Evolutionary conservation across 129 eudicot species (phyloP).

Genomic region (Apium graveolens): DNA sequence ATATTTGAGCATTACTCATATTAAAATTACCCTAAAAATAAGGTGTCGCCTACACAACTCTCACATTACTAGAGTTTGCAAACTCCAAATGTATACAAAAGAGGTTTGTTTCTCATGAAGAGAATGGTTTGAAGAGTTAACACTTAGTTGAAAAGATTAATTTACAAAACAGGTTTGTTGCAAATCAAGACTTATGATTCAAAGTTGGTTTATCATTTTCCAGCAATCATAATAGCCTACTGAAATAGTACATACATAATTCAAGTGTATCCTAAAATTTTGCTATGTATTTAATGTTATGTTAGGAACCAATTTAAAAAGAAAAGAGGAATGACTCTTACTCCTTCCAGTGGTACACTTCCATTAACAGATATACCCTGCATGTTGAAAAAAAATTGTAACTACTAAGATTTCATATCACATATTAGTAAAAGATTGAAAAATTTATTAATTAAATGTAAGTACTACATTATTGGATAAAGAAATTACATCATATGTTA

Average conservation of each 20-base stretch:
- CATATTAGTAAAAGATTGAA: background rate
- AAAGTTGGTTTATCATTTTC: background rate
- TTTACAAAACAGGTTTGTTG: too few relatives aligned
- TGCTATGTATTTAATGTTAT: background rate
- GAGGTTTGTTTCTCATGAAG: too few relatives aligned
- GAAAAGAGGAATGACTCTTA: background rate
- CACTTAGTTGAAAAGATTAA: too few relatives aligned
- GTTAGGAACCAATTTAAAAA: too few relatives aligned
- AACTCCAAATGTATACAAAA: too few relatives aligned
- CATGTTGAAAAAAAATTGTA: background rate
- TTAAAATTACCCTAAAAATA: too few relatives aligned
- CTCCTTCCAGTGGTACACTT: slow-evolving; percentile 10
- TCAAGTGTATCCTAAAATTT: background rate
- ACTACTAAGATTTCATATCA: background rate
- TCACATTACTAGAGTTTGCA: too few relatives aligned
- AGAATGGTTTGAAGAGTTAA: too few relatives aligned
- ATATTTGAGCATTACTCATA: too few relatives aligned
- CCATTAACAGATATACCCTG: slow-evolving; percentile 4
- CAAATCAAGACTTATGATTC: too few relatives aligned
- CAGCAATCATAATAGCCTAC: background rate
- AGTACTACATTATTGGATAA: background rate
- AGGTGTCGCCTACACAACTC: too few relatives aligned
- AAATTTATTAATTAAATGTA: background rate
- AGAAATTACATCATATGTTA: background rate
- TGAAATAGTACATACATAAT: background rate